Evolutionary conservation across 1,139 yeast species (phyloP).

Genomic region (Nakaseomyces delphensis): DNA sequence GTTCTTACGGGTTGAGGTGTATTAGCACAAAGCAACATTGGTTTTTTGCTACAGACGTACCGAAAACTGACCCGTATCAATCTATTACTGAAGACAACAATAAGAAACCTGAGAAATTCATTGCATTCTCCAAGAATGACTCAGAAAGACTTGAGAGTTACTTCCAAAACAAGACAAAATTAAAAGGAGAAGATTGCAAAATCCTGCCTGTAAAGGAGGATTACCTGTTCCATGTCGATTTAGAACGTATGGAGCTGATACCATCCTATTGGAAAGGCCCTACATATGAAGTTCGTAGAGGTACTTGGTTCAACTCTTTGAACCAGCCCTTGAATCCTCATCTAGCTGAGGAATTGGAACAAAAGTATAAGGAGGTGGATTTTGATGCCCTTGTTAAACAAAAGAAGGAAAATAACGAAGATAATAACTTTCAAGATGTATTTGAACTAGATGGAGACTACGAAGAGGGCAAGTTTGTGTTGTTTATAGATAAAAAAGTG

Average conservation of each 20-base stretch:
- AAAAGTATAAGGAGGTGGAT: slow-evolving; percentile 35
- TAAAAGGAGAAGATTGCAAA: slow-evolving; percentile 8
- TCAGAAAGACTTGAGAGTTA: slow-evolving; percentile 50
- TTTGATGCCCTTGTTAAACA: slow-evolving; percentile 14
- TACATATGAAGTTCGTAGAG: slow-evolving; percentile 70
- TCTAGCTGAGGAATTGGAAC: slow-evolving; percentile 53
- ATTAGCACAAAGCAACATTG: slow-evolving; percentile 33
- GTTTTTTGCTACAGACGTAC: slow-evolving; percentile 80
- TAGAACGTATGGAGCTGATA: slow-evolving; percentile 42
- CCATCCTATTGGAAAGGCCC: slow-evolving; percentile 94
- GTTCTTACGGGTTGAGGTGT: not conserved
- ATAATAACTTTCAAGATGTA: slow-evolving; percentile 10
- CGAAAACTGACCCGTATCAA: slow-evolving; percentile 58
- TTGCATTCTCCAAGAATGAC: slow-evolving; percentile 62
- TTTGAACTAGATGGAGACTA: slow-evolving; percentile 12
- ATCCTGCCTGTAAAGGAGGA: slow-evolving; percentile 70
- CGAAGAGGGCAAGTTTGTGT: slow-evolving; percentile 18
- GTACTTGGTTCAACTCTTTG: slow-evolving; percentile 67
- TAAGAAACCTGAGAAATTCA: slow-evolving; percentile 49
- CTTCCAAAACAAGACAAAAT: slow-evolving; percentile 29
- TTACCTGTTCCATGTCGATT: slow-evolving; percentile 61
- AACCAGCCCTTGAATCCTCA: slow-evolving; percentile 50
- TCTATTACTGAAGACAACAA: slow-evolving; percentile 37
- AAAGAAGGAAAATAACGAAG: slow-evolving; percentile 27
- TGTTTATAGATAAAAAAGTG: slow-evolving; percentile 32